A percentile compares a stretch with the other conserved stretches of the same genome.
phyloP scores from a whole-genome alignment of 2,329 filamentous ascomycete genomes.

The Ceratocystis eucalypticola region DNA sequence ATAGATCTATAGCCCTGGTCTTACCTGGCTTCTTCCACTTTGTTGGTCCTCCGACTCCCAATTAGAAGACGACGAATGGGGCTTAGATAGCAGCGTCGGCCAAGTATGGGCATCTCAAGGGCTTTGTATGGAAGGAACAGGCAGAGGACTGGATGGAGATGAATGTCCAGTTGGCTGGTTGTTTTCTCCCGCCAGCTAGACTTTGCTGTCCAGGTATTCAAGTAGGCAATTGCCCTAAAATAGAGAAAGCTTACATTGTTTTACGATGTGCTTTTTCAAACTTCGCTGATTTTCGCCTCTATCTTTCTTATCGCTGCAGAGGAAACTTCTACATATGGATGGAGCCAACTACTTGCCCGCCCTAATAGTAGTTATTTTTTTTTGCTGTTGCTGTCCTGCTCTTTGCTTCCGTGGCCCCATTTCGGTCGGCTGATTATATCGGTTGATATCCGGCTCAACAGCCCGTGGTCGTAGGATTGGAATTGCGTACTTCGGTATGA shows the following conservation, averaged over 20 bases:
- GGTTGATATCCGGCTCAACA: neutral
- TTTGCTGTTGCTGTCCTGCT: neutral
- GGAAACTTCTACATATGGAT: neutral
- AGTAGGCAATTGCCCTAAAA: neutral
- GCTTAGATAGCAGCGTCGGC: too few species aligned
- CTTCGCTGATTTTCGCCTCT: too few species aligned
- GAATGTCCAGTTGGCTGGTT: too few species aligned
- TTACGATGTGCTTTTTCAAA: neutral
- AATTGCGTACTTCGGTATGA: neutral
- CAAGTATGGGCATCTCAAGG: neutral
- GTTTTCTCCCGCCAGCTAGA: neutral
- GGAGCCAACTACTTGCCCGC: neutral
- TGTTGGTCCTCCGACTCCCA: neutral
- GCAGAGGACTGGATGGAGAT: too few species aligned
- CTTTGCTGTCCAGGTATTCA: neutral
- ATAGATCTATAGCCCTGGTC: neutral
- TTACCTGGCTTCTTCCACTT: neutral
- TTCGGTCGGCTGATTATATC: neutral
- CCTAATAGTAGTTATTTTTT: neutral
- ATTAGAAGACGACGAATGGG: neutral
- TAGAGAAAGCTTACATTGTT: neutral
- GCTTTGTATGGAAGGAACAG: too few species aligned
- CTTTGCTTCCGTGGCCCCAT: neutral
- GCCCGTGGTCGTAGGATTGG: neutral
- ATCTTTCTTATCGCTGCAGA: neutral